Evolutionary conservation across 2,329 filamentous ascomycete genomes (phyloP), one percentile per base, ranked within the genome.

Genomic region (Elsinoe australis): DNA sequence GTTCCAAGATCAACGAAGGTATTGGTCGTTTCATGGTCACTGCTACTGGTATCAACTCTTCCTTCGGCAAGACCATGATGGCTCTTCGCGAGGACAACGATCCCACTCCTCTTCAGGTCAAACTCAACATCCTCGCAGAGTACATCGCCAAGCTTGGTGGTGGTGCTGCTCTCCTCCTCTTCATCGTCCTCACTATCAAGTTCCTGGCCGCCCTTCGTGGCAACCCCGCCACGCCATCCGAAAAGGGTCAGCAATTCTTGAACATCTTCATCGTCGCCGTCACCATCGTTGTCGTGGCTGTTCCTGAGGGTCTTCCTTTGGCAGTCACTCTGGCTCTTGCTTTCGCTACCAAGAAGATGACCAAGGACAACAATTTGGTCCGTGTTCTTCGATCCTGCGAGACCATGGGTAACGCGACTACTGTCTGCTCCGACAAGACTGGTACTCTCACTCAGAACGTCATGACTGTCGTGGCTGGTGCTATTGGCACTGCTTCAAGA

Each of bases 111-210:
- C 65, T 90, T 5, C 86, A 90, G 62, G 80, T 76, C 2, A 89
- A 88, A 64, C 70, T 90, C 51, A 87, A 88, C 55, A 72, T 80
- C 3, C 71, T 90, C 14, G 86, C 85, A 5, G 85, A 87, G 57
- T 84, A 87, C 58, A 87, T 90, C 56, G 82, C 82, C n/a, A 85
- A 85, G 59, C 72, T 85, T 33, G 82, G 82, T 65, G 87, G 86
- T 62, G 80, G 77, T 52, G 86, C 87, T 41, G 87, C 84, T 54
- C 70, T 92, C 10, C 65, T 89, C 7, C 72, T 95, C 38, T 95
- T 95, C 67, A 73, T 90, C 38, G 83, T 94, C 36, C 73, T 95
- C 10, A 79, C 95, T 59, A 89, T 95, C 68, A 78, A 87, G 58
- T 95, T 94, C 61, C 71, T 92, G 7, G 86, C 81, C 39, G 69